Conservation (phyloP, 805 yeast species). For the Clavispora santaluciae region DNA sequence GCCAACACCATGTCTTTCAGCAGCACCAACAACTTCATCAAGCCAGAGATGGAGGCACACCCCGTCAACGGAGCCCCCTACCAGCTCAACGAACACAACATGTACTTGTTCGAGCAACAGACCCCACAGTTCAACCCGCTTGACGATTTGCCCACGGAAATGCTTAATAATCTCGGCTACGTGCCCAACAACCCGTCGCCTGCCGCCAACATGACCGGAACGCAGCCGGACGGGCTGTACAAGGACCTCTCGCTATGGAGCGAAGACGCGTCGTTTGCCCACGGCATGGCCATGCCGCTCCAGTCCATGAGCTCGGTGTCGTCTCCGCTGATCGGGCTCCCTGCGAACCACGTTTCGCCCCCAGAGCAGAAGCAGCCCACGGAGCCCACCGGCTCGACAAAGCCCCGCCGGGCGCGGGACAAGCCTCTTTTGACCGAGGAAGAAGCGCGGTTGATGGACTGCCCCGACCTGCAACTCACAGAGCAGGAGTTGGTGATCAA, state of each 20-base stretch:
- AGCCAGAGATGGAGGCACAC: neutral
- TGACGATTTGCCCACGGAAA: neutral
- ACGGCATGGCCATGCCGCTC: neutral
- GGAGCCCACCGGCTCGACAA: neutral
- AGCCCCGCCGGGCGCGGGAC: constrained; percentile 1
- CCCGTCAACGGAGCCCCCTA: neutral
- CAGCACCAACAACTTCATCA: neutral
- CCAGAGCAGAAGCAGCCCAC: neutral
- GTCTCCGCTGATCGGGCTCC: neutral
- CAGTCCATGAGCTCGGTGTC: constrained; percentile 1
- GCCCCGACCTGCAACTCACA: constrained; percentile 33
- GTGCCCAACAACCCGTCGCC: neutral
- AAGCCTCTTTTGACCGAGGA: constrained; percentile 27
- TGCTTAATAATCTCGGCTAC: neutral
- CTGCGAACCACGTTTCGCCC: neutral
- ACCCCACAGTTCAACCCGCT: neutral
- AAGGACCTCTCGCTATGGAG: neutral
- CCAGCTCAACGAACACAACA: neutral
- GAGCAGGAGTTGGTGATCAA: constrained; percentile 46
- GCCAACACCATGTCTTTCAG: neutral
- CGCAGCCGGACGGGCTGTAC: neutral
- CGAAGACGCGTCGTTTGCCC: neutral
- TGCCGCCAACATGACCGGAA: neutral
- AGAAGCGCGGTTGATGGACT: constrained; percentile 32
- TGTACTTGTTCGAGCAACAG: neutral